Evolutionary conservation across 2,329 filamentous ascomycete genomes (phyloP).

Genomic region (Blastomyces percursus): DNA sequence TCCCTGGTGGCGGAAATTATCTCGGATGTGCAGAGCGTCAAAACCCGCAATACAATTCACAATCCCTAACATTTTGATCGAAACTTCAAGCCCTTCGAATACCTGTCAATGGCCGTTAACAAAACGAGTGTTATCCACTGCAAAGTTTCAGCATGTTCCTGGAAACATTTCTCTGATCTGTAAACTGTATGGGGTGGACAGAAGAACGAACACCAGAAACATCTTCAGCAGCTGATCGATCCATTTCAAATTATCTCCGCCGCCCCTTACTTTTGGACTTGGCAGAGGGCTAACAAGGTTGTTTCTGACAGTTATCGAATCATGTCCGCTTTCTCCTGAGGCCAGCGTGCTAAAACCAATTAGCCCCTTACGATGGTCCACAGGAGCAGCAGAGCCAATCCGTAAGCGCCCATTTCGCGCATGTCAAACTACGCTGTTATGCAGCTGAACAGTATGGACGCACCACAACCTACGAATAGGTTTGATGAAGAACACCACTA

Average conservation of each 20-base stretch:
- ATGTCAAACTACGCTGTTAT: conserved; percentile 5
- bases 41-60: neutral
- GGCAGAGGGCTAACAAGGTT: neutral
- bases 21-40: neutral
- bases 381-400: conserved; percentile 7
- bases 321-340: neutral
- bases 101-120: neutral
- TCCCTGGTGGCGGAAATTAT: neutral
- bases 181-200: too few species aligned
- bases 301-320: neutral
- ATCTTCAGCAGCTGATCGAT: neutral
- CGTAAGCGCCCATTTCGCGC: conserved; percentile 17
- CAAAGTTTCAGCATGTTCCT: neutral
- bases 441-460: neutral
- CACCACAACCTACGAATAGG: neutral
- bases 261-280: neutral
- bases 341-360: neutral
- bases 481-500: conserved; percentile 1
- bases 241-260: neutral
- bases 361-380: neutral
- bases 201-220: too few species aligned
- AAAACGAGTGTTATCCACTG: neutral
- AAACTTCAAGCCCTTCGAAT: neutral
- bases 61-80: neutral
- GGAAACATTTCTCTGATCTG: neutral